Percentiles rank a stretch among this genome's conserved stretches.
Conservation (phyloP, 2,329 filamentous ascomycete genomes). For the Cercospora sojina region DNA sequence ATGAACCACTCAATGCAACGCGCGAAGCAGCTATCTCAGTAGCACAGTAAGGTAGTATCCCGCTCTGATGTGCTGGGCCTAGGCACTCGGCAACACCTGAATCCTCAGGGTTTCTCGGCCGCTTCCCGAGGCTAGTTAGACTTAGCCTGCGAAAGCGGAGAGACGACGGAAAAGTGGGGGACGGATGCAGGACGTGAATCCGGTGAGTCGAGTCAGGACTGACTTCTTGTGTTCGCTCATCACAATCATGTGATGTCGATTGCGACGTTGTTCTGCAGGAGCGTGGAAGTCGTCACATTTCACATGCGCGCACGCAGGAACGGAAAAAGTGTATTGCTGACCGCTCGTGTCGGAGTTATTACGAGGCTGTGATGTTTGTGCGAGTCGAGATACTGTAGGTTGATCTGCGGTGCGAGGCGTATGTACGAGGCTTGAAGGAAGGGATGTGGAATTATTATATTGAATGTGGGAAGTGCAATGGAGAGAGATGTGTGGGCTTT, state of each 20-base stretch:
- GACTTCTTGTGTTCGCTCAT: neutral
- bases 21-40: neutral
- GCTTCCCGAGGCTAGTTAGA: neutral
- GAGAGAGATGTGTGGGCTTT: neutral
- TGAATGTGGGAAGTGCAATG: neutral
- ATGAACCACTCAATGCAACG: neutral
- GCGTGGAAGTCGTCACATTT: neutral
- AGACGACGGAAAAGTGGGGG: neutral
- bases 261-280: neutral
- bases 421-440: neutral
- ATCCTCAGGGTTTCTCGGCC: neutral
- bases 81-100: neutral
- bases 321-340: neutral
- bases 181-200: neutral
- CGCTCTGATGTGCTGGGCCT: neutral
- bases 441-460: neutral
- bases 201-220: neutral
- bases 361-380: neutral
- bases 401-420: neutral
- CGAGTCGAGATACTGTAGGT: neutral
- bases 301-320: neutral
- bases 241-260: neutral
- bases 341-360: neutral
- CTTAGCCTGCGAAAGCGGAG: neutral
- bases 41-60: neutral